Evolutionary conservation across 2,329 filamentous ascomycete species (phyloP), one percentile per base, ranked within the genome.

Genomic region (Cytospora piceicola): DNA sequence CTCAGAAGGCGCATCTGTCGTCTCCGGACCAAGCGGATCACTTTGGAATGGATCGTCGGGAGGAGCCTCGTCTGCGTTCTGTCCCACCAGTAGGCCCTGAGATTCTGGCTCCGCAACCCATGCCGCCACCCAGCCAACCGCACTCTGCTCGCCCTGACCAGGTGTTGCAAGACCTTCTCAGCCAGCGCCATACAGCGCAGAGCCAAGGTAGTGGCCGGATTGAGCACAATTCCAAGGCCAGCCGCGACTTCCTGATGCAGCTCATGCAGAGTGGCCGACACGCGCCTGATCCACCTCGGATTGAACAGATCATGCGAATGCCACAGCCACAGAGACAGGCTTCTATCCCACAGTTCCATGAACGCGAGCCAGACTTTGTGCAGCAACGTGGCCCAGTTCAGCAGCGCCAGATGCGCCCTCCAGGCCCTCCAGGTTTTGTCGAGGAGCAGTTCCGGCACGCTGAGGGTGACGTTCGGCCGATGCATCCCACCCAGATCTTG

Each of bases 241-340:
- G 85, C 74, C 86, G 90, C n/a, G 91, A 96, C 69, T 94, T 95
- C 74, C 80, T 97, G 58, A 91, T 96, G 77, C 91, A 89, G 68
- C 83, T 97, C 34, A 95, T 97, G 91, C 87, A 90, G 70, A 76
- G 77, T 68, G 74, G 76, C 27, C 82, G 83, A 66, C 78, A 78
- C 46, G 79, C 77, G 4, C 79, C 83, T 0, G 84, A 87, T 32
- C 75, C 78, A 7, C 82, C 82, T 49, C 78, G 81, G 67, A 79
- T 80, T 39, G 86, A 88, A 61, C 84, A 85, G 64, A 74, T 85
- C 60, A 80, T 86, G 75, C 80, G 84, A 59, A 78, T 81, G 77
- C 81, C 82, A 53, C 83, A 85, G 70, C 82, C 83, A 42, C 81
- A 82, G 63, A 79, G 83, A 61, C 80, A 81, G 39, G 79, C 81